phyloP scores from a whole-genome alignment of 2,329 filamentous ascomycete species.

The Leptographium radiaticola region DNA sequence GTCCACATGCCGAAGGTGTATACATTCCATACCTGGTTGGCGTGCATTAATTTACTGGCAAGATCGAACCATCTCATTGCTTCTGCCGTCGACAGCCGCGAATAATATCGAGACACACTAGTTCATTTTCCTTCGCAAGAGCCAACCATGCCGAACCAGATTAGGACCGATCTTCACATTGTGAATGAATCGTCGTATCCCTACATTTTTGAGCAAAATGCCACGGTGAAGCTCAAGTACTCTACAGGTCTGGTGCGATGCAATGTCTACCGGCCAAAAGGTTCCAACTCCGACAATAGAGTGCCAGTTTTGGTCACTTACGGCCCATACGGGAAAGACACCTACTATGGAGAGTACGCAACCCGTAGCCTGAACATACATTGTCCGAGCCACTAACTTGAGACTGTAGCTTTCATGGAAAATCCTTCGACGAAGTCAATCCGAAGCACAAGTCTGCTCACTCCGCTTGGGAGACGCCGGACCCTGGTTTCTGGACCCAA shows the following conservation, averaged over 20 bases:
- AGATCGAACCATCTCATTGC: too few species aligned
- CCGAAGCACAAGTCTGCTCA: constrained; percentile 38
- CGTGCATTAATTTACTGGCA: too few species aligned
- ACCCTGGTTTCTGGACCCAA: constrained; percentile 41
- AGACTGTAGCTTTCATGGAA: constrained; percentile 21
- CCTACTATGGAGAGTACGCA: constrained; percentile 36
- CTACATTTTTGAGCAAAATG: constrained; percentile 29
- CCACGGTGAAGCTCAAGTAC: constrained; percentile 19
- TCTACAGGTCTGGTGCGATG: constrained; percentile 20
- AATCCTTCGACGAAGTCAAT: constrained; percentile 35
- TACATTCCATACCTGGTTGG: too few species aligned
- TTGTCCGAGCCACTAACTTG: not conserved
- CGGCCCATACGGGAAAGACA: constrained; percentile 63
- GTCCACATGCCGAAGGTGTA: too few species aligned
- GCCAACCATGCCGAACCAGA: not conserved
- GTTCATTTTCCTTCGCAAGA: not conserved
- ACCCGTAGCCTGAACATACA: too few species aligned
- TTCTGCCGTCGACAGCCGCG: too few species aligned
- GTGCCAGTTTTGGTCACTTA: constrained; percentile 57
- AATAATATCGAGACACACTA: not conserved
- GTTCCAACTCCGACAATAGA: constrained; percentile 14
- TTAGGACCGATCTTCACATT: constrained; percentile 13
- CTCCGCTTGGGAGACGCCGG: constrained; percentile 47
- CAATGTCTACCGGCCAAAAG: constrained; percentile 25
- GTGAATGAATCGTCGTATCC: constrained; percentile 18